Base-by-base conservation (phyloP, 768 basidiomycete species). In the Macrolepiota albuminosa region DNA sequence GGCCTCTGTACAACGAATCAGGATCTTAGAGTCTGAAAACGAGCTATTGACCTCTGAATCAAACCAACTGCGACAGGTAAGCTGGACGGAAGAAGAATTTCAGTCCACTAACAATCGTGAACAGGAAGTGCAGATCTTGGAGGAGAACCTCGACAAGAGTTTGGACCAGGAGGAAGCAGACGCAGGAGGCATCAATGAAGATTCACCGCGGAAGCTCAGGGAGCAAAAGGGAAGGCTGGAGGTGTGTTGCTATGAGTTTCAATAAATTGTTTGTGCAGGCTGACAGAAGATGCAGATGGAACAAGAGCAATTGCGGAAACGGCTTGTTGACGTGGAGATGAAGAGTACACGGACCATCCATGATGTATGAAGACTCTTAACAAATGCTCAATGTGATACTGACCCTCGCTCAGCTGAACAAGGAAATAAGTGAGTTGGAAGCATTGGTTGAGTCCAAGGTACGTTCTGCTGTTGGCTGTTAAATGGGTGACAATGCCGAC, bases 361-460 rank as follows among this genome's bases (percentile, higher is more conserved):
- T 65, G 87, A 88, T 67, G 89, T 88, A 70, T 46, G 54, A 29
- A n/a, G 3, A 18, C 36, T 43, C n/a, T n/a, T 46, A n/a, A 6
- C 21, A 14, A n/a, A 14, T 10, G 16, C 7, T 29, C 8, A 52
- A 18, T 34, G 18, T 42, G 34, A 58, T 18, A 42, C n/a, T 34
- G 24, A 50, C 24, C 26, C 24, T 29, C n/a, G 47, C 39, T 53
- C 26, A 95, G 92, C 81, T 95, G 61, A 89, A 92, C 73, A 91
- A 93, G 67, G 94, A 98, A 75, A 89, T 98, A 54, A 85, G 87
- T 56, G 95, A 98, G 70, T 81, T 98, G 21, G 96, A 98, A 72
- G 82, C 88, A 42, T 78, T 99, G 45, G 87, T 98, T n/a, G 96
- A 99, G 70, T 83, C 91, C 56, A 98, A 97, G 84, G 93, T 92